phyloP scores from a whole-genome alignment of 768 basidiomycete species.

The Lanmaoa rubissima region DNA sequence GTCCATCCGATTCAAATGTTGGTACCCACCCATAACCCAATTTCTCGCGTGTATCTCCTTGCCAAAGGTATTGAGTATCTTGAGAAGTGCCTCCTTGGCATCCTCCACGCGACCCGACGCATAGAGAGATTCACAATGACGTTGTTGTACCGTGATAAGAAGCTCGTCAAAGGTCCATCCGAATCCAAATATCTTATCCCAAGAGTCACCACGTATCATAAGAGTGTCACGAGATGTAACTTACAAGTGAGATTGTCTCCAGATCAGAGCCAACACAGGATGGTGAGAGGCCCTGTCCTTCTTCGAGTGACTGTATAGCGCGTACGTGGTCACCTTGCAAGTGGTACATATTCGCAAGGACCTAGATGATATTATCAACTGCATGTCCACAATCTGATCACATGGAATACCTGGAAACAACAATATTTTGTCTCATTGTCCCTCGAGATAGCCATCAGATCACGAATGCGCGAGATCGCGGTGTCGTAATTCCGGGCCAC shows the following conservation, averaged over 20 bases:
- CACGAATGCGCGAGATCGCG: background rate
- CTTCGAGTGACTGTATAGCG: background rate
- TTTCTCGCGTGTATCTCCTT: background rate
- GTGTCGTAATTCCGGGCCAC: background rate
- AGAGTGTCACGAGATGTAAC: background rate
- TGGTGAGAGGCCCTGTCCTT: background rate
- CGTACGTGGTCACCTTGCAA: background rate
- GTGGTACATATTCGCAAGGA: constrained; percentile 1
- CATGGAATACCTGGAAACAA: constrained; percentile 5
- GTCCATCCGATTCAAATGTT: background rate
- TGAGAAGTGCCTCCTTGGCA: background rate
- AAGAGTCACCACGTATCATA: background rate
- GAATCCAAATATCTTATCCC: constrained; percentile 1
- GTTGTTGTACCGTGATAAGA: background rate
- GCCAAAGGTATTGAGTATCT: background rate
- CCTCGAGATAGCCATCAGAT: background rate
- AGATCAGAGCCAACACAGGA: background rate
- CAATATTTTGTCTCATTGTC: constrained; percentile 1
- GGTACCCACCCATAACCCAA: background rate
- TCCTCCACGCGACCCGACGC: background rate
- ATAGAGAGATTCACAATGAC: background rate
- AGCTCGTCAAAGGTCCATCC: constrained; percentile 7
- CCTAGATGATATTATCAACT: background rate
- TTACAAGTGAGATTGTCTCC: background rate
- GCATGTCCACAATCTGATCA: too few species aligned